These are phyloP conservation scores for Scedosporium apiospermum DNA, from an alignment of 2,329 filamentous ascomycete species.

Conservation along the genomic window DNA sequence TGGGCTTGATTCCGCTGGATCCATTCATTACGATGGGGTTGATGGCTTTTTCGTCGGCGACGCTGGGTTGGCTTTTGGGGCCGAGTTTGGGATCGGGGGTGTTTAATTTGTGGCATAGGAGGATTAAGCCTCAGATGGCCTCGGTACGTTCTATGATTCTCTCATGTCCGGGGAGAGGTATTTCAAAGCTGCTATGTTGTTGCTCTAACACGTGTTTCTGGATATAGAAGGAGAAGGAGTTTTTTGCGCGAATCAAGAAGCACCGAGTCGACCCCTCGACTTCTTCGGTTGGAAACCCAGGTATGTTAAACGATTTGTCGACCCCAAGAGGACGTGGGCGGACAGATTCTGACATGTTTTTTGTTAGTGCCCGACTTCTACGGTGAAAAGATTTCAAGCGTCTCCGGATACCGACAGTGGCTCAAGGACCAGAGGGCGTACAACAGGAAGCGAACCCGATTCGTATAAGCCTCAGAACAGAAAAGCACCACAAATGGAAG, in stretches of 20 bases:
- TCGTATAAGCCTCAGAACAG: constrained; percentile 32
- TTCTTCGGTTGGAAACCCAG: constrained; percentile 82
- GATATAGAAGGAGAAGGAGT: constrained; percentile 77
- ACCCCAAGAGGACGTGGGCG: neutral
- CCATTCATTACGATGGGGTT: constrained; percentile 78
- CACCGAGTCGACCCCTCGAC: constrained; percentile 85
- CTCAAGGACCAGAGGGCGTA: constrained; percentile 95
- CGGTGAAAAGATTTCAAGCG: constrained; percentile 94
- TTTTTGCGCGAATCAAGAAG: constrained; percentile 85
- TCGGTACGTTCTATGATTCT: constrained; percentile 36
- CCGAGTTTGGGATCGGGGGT: constrained; percentile 71
- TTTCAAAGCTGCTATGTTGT: neutral
- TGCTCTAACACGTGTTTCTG: constrained; percentile 4
- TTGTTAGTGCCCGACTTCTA: constrained; percentile 81
- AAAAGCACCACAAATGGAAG: neutral
- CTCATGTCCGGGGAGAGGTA: neutral
- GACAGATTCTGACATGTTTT: neutral
- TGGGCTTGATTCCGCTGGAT: constrained; percentile 71
- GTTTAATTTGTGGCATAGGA: constrained; percentile 68
- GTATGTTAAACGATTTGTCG: constrained; percentile 24
- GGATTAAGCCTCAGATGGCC: constrained; percentile 62
- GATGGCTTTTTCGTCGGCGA: constrained; percentile 65
- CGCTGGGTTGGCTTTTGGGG: constrained; percentile 80
- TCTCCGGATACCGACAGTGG: constrained; percentile 87
- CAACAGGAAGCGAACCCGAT: constrained; percentile 74